Evolutionary conservation across 176 grass and related monocot species (phyloP).

Genomic region (Cenchrus fungigraminus): DNA sequence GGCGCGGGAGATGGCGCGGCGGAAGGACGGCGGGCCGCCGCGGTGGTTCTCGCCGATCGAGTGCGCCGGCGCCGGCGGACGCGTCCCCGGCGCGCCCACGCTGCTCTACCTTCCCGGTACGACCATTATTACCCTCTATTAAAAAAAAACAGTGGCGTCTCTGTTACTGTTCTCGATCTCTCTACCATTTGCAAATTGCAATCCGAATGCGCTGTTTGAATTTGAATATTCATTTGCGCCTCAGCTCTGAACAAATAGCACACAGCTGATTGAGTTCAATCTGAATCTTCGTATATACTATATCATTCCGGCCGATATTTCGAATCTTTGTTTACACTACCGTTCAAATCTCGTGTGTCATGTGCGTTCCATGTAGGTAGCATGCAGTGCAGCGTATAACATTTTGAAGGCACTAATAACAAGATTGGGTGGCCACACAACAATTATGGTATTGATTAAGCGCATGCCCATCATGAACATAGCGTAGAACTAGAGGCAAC

Average conservation of each 20-base stretch:
- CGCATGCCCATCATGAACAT: background rate
- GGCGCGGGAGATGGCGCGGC: conserved; percentile 45
- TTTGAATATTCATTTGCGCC: conserved; percentile 24
- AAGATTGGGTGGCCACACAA: background rate
- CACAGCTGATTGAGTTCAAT: background rate
- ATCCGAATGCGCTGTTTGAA: background rate
- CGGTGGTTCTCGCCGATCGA: conserved; percentile 86
- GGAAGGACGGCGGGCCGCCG: conserved; percentile 49
- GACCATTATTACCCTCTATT: background rate
- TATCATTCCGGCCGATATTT: no score
- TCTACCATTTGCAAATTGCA: background rate
- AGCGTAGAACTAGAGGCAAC: conserved; percentile 3
- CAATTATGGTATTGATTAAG: background rate
- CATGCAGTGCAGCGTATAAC: background rate
- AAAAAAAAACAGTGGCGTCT: background rate
- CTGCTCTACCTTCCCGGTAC: conserved; percentile 89
- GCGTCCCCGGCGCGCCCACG: conserved; percentile 59
- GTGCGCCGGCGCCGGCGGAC: conserved; percentile 40
- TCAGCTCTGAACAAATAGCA: background rate
- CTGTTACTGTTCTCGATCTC: no score
- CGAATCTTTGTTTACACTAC: background rate
- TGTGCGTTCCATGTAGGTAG: background rate
- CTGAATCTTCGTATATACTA: background rate
- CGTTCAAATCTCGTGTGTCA: conserved; percentile 6
- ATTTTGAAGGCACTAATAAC: background rate